Conservation (phyloP, 495 filamentous ascomycete genomes). For the Penicillium steckii region DNA sequence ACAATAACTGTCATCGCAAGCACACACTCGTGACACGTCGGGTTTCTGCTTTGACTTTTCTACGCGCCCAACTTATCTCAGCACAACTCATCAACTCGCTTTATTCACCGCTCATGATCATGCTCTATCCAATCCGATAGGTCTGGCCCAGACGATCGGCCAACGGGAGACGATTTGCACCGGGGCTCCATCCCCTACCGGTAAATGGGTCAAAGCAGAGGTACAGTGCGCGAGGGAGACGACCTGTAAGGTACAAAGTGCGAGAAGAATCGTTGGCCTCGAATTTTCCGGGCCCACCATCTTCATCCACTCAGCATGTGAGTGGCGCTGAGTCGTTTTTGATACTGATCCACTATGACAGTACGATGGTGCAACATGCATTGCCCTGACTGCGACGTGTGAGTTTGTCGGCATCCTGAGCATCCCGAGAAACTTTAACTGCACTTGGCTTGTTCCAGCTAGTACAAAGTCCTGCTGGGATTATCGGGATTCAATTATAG, state of each 20-base stretch:
- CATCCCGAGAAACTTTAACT: background rate
- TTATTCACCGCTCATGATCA: background rate
- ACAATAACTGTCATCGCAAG: background rate
- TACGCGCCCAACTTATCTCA: background rate
- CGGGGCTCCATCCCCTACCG: constrained; percentile 1
- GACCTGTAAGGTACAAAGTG: constrained; percentile 5
- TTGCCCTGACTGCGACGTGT: background rate
- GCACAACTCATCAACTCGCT: background rate
- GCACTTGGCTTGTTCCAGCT: background rate
- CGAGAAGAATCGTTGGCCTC: background rate
- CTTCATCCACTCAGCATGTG: background rate
- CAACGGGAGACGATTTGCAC: constrained; percentile 7
- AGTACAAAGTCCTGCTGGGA: background rate
- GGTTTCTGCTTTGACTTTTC: background rate
- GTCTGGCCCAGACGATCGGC: constrained; percentile 9
- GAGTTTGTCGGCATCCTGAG: background rate
- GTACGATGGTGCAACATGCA: background rate
- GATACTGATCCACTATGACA: background rate
- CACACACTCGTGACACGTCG: background rate
- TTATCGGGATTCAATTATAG: too few species aligned
- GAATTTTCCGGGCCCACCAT: constrained; percentile 3
- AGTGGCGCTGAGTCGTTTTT: background rate
- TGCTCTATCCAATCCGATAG: background rate
- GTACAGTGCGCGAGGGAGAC: constrained; percentile 1
- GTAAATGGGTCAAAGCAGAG: background rate